These are phyloP conservation scores for Jamesozyma lodderae DNA, from an alignment of 805 yeast genomes.

Conservation along the genomic window DNA sequence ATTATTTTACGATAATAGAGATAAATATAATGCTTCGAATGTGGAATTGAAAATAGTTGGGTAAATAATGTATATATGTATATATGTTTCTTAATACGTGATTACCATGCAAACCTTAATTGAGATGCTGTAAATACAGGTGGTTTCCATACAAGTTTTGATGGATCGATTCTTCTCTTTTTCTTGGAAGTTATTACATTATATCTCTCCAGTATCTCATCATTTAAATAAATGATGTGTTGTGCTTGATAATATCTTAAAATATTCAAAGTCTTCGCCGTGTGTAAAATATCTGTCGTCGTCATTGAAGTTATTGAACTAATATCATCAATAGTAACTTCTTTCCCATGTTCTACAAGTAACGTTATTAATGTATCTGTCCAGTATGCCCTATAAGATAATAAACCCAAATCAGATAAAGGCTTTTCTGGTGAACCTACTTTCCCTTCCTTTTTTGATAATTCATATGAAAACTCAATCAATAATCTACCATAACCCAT, in stretches of 20 bases:
- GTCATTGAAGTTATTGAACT: slow-evolving; percentile 87
- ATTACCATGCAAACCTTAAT: slow-evolving; percentile 86
- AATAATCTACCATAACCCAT: slow-evolving; percentile 87
- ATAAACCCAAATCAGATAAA: slow-evolving; percentile 81
- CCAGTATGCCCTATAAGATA: slow-evolving; percentile 95
- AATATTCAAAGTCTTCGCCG: slow-evolving; percentile 84
- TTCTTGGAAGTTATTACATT: slow-evolving; percentile 63
- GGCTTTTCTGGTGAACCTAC: slow-evolving; percentile 98
- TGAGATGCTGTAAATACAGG: slow-evolving; percentile 93
- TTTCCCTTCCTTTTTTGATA: slow-evolving; percentile 80
- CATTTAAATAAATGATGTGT: slow-evolving; percentile 79
- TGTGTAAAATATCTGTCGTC: slow-evolving; percentile 88
- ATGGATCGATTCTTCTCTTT: slow-evolving; percentile 66
- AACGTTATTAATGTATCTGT: slow-evolving; percentile 75
- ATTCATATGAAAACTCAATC: slow-evolving; percentile 87
- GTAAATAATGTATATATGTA: slow-evolving; percentile 4
- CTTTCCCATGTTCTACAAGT: slow-evolving; percentile 54
- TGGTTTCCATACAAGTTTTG: slow-evolving; percentile 79
- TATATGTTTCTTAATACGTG: neutral
- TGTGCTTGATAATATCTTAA: slow-evolving; percentile 91
- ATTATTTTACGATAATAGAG: slow-evolving; percentile 60
- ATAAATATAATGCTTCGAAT: slow-evolving; percentile 32
- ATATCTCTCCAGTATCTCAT: slow-evolving; percentile 67
- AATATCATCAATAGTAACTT: slow-evolving; percentile 83
- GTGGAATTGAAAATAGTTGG: slow-evolving; percentile 24